A percentile compares a stretch with the other conserved stretches of the same genome.
phyloP scores from a whole-genome alignment of 2,329 filamentous ascomycete genomes.

The Acephala macrosclerotiorum region DNA sequence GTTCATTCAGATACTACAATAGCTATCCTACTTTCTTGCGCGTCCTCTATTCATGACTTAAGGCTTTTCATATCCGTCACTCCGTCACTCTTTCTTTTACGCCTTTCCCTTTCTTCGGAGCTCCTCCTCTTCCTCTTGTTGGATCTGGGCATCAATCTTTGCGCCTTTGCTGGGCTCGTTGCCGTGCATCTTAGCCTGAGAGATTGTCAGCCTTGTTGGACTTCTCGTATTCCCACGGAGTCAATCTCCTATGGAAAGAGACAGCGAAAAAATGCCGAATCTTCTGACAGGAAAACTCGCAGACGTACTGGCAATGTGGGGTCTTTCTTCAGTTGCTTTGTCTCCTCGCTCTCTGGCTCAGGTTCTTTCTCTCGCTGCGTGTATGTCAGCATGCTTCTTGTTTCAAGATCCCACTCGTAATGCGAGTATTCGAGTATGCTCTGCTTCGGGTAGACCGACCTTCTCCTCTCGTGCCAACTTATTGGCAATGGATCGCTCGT shows the following conservation, averaged over 20 bases:
- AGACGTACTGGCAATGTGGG: slow-evolving; percentile 62
- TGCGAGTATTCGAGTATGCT: too few species aligned
- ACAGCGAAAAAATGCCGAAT: too few species aligned
- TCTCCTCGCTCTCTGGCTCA: slow-evolving; percentile 47
- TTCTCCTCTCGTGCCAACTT: slow-evolving; percentile 70
- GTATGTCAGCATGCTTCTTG: slow-evolving; percentile 27
- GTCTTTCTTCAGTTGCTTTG: slow-evolving; percentile 50
- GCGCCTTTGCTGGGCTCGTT: slow-evolving; percentile 78
- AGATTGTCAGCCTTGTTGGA: slow-evolving; percentile 5
- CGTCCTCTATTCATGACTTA: not conserved
- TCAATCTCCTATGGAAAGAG: not conserved
- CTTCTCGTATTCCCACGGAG: not conserved
- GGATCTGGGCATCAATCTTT: slow-evolving; percentile 73
- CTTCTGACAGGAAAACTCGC: not conserved
- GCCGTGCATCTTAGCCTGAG: slow-evolving; percentile 69
- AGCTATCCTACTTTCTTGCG: not conserved
- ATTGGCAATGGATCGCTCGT: slow-evolving; percentile 76
- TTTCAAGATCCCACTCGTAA: too few species aligned
- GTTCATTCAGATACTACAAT: not conserved
- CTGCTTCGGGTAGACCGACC: slow-evolving; percentile 32
- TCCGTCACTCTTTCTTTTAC: slow-evolving; percentile 37
- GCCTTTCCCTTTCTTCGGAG: slow-evolving; percentile 65
- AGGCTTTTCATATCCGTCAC: not conserved
- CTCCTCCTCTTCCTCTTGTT: slow-evolving; percentile 71
- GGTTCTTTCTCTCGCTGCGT: slow-evolving; percentile 50